Percentiles rank a stretch among this genome's conserved stretches.
Evolutionary conservation across 164 flowering plant species (phyloP).

Genomic region (Echeveria elegans): DNA sequence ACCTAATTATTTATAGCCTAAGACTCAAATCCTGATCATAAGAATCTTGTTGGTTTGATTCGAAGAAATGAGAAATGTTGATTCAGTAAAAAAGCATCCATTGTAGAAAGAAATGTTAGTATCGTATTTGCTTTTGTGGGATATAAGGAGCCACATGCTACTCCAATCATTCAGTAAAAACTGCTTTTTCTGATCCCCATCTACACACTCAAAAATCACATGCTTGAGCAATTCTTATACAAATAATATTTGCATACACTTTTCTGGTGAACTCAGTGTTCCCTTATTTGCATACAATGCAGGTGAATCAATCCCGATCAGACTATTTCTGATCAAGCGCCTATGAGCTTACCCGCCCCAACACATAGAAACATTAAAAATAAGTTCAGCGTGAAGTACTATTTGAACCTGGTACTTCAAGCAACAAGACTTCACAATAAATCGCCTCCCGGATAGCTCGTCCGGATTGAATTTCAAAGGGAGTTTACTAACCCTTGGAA

Average conservation of each 20-base stretch:
- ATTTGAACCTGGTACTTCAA: slow-evolving; percentile 62
- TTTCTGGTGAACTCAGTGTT: too few species aligned
- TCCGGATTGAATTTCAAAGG: slow-evolving; percentile 14
- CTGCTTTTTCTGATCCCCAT: neutral
- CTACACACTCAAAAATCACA: too few species aligned
- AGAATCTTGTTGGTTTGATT: too few species aligned
- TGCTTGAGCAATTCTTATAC: neutral
- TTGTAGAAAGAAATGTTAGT: too few species aligned
- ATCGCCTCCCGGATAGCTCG: slow-evolving; percentile 43
- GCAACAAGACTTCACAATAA: slow-evolving; percentile 61
- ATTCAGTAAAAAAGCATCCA: too few species aligned
- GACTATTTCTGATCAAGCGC: slow-evolving; percentile 63
- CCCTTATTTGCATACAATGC: slow-evolving; percentile 11
- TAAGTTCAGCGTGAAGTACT: slow-evolving; percentile 68
- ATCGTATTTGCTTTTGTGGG: too few species aligned
- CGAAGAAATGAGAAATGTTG: too few species aligned
- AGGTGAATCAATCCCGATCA: slow-evolving; percentile 72
- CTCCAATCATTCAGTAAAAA: too few species aligned
- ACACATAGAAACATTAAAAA: slow-evolving; percentile 62
- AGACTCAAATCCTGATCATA: too few species aligned
- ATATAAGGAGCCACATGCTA: too few species aligned
- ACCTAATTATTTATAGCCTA: too few species aligned
- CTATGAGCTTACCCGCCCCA: slow-evolving; percentile 62
- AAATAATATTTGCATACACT: neutral
- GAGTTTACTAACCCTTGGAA: neutral